Conservation (phyloP, 805 yeast genomes). For the Nematodospora valgi region DNA sequence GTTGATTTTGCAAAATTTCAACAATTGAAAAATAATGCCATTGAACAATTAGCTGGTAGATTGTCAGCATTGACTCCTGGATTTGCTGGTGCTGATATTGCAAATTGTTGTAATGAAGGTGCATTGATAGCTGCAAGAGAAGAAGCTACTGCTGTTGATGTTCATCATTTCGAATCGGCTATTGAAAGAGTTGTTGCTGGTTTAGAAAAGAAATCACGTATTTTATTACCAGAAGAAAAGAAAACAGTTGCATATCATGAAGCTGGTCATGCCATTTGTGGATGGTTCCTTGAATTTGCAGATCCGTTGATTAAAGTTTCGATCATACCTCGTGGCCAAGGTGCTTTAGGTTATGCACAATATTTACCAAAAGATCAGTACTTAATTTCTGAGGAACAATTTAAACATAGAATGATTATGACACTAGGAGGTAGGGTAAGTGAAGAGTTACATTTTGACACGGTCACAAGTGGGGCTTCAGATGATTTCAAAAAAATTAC, state of each 20-base stretch:
- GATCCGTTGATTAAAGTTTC: slow-evolving; percentile 93
- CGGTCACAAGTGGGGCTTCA: slow-evolving; percentile 88
- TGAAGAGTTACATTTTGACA: slow-evolving; percentile 82
- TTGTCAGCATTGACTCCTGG: slow-evolving; percentile 93
- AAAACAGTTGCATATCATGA: slow-evolving; percentile 89
- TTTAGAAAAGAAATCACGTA: slow-evolving; percentile 79
- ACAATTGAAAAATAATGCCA: slow-evolving; percentile 37
- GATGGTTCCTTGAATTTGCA: slow-evolving; percentile 85
- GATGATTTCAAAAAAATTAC: slow-evolving; percentile 93
- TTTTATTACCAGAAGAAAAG: slow-evolving; percentile 77
- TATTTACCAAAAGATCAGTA: slow-evolving; percentile 88
- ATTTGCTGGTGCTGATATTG: slow-evolving; percentile 94
- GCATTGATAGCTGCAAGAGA: slow-evolving; percentile 89
- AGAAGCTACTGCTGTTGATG: slow-evolving; percentile 56
- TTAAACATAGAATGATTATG: slow-evolving; percentile 86
- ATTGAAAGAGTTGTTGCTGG: slow-evolving; percentile 95
- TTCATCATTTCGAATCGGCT: slow-evolving; percentile 83
- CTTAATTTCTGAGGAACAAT: slow-evolving; percentile 70
- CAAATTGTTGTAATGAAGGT: slow-evolving; percentile 92
- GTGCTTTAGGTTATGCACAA: slow-evolving; percentile 95
- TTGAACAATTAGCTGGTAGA: slow-evolving; percentile 71
- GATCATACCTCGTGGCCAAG: slow-evolving; percentile 91
- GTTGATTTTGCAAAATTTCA: slow-evolving; percentile 39
- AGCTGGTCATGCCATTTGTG: slow-evolving; percentile 96
- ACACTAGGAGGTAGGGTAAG: slow-evolving; percentile 90